Evolutionary conservation across 1,139 yeast species (phyloP).

Genomic region (Pichia norvegensis): DNA sequence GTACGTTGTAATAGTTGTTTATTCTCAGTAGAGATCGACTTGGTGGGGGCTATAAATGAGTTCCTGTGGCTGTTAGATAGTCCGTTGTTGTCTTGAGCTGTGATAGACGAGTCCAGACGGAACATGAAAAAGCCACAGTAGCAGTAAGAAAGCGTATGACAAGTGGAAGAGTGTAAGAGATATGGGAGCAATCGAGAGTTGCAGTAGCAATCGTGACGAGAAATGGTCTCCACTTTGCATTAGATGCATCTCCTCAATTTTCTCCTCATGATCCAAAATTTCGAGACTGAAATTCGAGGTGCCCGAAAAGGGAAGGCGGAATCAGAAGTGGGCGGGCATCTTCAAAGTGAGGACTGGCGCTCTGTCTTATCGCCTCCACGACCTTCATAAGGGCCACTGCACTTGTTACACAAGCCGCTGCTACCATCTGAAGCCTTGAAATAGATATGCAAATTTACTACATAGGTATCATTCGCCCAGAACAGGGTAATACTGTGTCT

Average conservation of each 20-base stretch:
- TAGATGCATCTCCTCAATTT: too few species aligned
- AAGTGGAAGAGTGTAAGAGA: neutral
- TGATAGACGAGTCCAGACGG: neutral
- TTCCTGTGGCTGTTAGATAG: neutral
- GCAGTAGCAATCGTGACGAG: neutral
- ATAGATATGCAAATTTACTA: constrained; percentile 74
- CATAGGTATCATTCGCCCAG: constrained; percentile 72
- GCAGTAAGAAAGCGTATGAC: neutral
- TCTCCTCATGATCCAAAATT: too few species aligned
- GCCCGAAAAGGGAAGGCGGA: too few species aligned
- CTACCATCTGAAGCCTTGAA: neutral
- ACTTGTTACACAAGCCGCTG: neutral
- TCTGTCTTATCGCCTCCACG: too few species aligned
- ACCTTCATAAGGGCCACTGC: neutral
- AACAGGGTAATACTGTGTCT: constrained; percentile 53
- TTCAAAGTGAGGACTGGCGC: too few species aligned
- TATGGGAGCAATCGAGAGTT: neutral
- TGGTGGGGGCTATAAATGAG: neutral
- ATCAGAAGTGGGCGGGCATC: too few species aligned
- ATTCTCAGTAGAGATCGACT: neutral
- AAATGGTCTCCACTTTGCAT: too few species aligned
- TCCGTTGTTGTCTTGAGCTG: neutral
- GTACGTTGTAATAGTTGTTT: neutral
- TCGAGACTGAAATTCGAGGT: too few species aligned
- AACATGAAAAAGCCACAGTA: neutral